phyloP scores from a whole-genome alignment of 371 early-diverging fungal genomes.

The Globomyces sp. region DNA sequence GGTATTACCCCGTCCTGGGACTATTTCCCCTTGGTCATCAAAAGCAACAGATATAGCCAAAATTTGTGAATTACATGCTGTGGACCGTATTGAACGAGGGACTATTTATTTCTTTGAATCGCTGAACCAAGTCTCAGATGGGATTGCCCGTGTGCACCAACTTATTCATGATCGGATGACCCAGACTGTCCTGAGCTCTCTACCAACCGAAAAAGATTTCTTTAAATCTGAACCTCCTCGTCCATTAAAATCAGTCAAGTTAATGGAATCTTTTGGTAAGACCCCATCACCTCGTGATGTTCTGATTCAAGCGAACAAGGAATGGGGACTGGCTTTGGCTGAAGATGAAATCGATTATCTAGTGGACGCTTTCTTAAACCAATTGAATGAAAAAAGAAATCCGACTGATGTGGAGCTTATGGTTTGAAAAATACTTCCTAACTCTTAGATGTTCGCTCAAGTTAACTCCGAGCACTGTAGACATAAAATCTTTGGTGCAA shows the following conservation, averaged over 20 bases:
- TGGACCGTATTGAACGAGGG: slow-evolving; percentile 87
- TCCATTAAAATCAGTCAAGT: slow-evolving; percentile 69
- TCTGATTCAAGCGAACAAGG: slow-evolving; percentile 75
- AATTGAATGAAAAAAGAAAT: slow-evolving; percentile 52
- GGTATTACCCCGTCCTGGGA: slow-evolving; percentile 81
- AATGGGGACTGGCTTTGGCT: slow-evolving; percentile 82
- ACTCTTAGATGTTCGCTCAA: slow-evolving; percentile 88
- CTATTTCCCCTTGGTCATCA: slow-evolving; percentile 98
- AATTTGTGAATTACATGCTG: slow-evolving; percentile 74
- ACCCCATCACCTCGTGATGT: slow-evolving; percentile 57
- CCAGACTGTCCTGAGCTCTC: slow-evolving; percentile 59
- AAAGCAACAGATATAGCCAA: slow-evolving; percentile 96
- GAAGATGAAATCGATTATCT: slow-evolving; percentile 94
- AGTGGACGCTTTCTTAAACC: slow-evolving; percentile 73
- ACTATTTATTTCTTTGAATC: slow-evolving; percentile 55
- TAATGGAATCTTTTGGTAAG: slow-evolving; percentile 36
- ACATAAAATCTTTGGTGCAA: slow-evolving; percentile 96
- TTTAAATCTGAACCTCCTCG: slow-evolving; percentile 76
- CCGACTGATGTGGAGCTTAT: slow-evolving; percentile 98
- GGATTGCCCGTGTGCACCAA: slow-evolving; percentile 43
- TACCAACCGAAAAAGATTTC: slow-evolving; percentile 65
- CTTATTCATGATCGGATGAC: slow-evolving; percentile 92
- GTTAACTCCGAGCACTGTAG: slow-evolving; percentile 99
- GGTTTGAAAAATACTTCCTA: slow-evolving; percentile 10
- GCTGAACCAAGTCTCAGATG: slow-evolving; percentile 23